These are phyloP conservation scores for Yamadazyma scolyti DNA, from an alignment of 805 yeast genomes.

Conservation along the genomic window DNA sequence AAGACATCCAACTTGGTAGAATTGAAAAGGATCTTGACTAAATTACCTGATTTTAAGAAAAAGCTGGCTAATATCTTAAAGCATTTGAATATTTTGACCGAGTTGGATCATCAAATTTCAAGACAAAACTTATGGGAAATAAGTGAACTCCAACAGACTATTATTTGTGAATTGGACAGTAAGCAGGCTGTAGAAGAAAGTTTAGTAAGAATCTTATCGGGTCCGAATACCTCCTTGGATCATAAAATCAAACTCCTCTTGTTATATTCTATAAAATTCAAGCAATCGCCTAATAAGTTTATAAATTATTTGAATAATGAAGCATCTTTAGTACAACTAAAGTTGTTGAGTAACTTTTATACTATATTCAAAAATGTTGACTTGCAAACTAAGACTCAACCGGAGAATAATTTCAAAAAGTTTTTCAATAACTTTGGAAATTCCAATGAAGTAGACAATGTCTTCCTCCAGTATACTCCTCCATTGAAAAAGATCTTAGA, in stretches of 20 bases:
- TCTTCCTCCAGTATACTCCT: conserved; percentile 91
- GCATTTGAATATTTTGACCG: conserved; percentile 87
- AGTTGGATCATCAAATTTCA: conserved; percentile 73
- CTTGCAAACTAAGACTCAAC: conserved; percentile 20
- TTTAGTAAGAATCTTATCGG: conserved; percentile 50
- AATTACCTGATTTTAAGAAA: conserved; percentile 90
- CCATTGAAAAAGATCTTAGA: conserved; percentile 48
- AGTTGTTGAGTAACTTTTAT: conserved; percentile 27
- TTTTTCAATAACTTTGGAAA: conserved; percentile 12
- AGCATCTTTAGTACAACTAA: conserved; percentile 30
- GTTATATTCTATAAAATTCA: conserved; percentile 65
- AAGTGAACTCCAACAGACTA: conserved; percentile 85
- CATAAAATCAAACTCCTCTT: conserved; percentile 71
- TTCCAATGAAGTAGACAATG: conserved; percentile 48
- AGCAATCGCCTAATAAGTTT: conserved; percentile 18
- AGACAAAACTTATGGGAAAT: conserved; percentile 69
- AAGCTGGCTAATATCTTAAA: conserved; percentile 85
- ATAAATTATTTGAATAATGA: conserved; percentile 23
- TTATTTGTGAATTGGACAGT: conserved; percentile 52
- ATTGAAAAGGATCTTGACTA: conserved; percentile 85
- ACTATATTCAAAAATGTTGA: conserved; percentile 18
- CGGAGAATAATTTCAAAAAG: conserved; percentile 13
- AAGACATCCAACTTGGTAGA: conserved; percentile 70
- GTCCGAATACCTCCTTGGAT: conserved; percentile 40
- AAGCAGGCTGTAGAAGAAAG: conserved; percentile 43